Percentiles rank a stretch among this genome's conserved stretches.
These are phyloP conservation scores for Melaleuca quinquenervia DNA, from an alignment of 345 rosid genomes.

Conservation along the genomic window DNA sequence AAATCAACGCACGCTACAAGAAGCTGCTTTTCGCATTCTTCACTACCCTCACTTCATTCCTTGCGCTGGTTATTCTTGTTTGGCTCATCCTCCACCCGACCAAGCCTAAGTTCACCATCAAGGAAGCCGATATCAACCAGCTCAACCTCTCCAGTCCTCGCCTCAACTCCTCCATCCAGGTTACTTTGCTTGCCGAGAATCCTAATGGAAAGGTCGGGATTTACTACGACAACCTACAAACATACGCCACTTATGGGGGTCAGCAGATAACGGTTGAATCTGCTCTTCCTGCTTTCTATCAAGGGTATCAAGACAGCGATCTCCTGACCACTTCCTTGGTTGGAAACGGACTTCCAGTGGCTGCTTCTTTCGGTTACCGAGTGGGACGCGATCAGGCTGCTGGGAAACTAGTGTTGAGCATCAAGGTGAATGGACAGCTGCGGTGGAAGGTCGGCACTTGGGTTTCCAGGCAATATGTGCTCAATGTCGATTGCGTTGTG, in stretches of 20 bases:
- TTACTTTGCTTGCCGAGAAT: conserved; percentile 51
- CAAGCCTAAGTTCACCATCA: conserved; percentile 67
- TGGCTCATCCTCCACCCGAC: conserved; percentile 71
- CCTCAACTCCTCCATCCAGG: conserved; percentile 72
- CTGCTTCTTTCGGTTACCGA: conserved; percentile 51
- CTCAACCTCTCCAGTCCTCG: conserved; percentile 54
- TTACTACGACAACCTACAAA: conserved; percentile 65
- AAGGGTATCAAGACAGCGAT: conserved; percentile 53
- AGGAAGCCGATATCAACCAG: conserved; percentile 43
- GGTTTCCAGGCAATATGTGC: conserved; percentile 63
- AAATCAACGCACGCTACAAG: conserved; percentile 30
- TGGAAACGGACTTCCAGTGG: conserved; percentile 52
- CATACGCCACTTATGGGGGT: conserved; percentile 57
- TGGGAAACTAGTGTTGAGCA: conserved; percentile 39
- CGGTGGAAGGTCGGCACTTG: conserved; percentile 85
- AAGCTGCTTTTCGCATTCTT: conserved; percentile 47
- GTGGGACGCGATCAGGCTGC: conserved; percentile 43
- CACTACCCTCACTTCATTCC: conserved; percentile 31
- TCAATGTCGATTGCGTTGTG: conserved; percentile 58
- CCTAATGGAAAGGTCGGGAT: conserved; percentile 67
- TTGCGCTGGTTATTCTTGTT: conserved; percentile 40
- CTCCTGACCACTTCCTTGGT: conserved; percentile 53
- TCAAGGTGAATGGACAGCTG: conserved; percentile 57
- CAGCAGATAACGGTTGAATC: conserved; percentile 64
- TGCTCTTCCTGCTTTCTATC: conserved; percentile 66